Evolutionary conservation across 257 asterid species (phyloP).

Genomic region (Anisodus tanguticus): DNA sequence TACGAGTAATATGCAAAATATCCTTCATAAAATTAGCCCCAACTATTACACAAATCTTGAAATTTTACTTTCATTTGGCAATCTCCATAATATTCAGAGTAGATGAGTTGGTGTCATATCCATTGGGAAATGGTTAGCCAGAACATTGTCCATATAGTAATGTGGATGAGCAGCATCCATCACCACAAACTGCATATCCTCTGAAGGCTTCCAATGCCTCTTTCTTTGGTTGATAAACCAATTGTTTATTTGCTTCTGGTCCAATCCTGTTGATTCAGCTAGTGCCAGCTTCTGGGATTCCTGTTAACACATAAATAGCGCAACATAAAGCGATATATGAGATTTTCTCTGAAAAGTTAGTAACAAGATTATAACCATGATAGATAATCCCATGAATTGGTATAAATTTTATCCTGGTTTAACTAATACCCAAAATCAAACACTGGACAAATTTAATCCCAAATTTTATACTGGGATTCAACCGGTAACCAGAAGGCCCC

Average conservation of each 20-base stretch:
- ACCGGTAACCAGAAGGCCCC: no score
- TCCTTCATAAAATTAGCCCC: not conserved
- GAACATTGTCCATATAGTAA: slow-evolving; percentile 71
- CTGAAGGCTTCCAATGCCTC: slow-evolving; percentile 96
- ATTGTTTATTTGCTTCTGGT: slow-evolving; percentile 93
- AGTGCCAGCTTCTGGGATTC: slow-evolving; percentile 94
- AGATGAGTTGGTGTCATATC: slow-evolving; percentile 70
- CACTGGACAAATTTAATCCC: no score
- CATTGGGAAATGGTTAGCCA: slow-evolving; percentile 73
- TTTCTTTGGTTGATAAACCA: slow-evolving; percentile 97
- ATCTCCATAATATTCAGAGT: slow-evolving; percentile 42
- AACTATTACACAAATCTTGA: not conserved
- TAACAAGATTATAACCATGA: no score
- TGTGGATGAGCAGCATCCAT: slow-evolving; percentile 83
- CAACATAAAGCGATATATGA: not conserved
- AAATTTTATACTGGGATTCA: no score
- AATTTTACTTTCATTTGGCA: not conserved
- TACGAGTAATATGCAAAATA: not conserved
- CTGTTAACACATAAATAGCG: slow-evolving; percentile 36
- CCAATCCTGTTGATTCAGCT: slow-evolving; percentile 87
- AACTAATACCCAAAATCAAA: no score
- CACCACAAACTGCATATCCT: slow-evolving; percentile 94
- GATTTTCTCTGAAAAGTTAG: not conserved
- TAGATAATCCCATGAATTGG: no score
- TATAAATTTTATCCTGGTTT: no score